Evolutionary conservation across 257 asterid genomes (phyloP).

Genomic region (Prunella vulgaris): DNA sequence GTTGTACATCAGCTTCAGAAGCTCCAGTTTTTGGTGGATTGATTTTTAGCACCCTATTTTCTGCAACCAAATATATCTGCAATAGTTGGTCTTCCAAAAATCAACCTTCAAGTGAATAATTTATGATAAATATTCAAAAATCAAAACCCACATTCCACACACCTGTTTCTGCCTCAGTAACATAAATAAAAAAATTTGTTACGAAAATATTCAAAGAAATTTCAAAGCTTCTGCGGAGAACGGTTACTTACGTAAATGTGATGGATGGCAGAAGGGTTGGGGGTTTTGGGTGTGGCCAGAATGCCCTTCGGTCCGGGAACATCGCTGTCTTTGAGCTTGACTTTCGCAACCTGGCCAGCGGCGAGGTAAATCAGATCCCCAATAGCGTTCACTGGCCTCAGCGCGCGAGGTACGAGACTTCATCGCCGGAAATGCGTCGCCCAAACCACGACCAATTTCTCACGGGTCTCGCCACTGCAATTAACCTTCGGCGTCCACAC

Average conservation of each 20-base stretch:
- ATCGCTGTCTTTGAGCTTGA: conserved; percentile 25
- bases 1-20: too few relatives aligned
- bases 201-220: not conserved
- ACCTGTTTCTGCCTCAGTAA: conserved; percentile 30
- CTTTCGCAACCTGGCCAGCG: conserved; percentile 43
- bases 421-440: too few relatives aligned
- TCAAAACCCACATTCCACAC: conserved; percentile 37
- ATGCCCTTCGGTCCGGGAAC: not conserved
- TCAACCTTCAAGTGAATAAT: conserved; percentile 3
- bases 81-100: conserved; percentile 8
- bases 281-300: conserved; percentile 22
- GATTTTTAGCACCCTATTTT: conserved; percentile 62
- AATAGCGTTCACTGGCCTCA: too few relatives aligned
- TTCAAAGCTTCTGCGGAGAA: not conserved
- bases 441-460: too few relatives aligned
- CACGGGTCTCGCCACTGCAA: too few relatives aligned
- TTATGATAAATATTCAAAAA: too few relatives aligned
- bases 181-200: not conserved
- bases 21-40: conserved; percentile 43
- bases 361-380: conserved; percentile 39
- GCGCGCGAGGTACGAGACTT: too few relatives aligned
- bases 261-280: conserved; percentile 15
- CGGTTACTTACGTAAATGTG: conserved; percentile 30
- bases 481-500: too few relatives aligned
- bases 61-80: conserved; percentile 97